Conservation (phyloP, 345 rosid genomes). For the Physaria fendleri region DNA sequence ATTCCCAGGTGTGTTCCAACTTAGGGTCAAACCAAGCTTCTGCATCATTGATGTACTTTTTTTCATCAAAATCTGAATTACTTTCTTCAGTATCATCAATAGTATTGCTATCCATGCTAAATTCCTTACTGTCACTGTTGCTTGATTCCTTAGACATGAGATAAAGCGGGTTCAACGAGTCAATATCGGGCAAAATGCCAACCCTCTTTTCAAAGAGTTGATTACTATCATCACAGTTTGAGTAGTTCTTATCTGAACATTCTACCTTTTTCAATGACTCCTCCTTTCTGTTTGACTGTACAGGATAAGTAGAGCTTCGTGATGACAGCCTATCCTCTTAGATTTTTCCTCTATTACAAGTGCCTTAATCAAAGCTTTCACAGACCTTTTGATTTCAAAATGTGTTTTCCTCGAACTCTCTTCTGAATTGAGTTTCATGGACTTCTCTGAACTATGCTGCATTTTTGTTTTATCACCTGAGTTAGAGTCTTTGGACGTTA, state of each 20-base stretch:
- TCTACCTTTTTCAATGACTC: constrained; percentile 24
- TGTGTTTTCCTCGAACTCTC: constrained; percentile 27
- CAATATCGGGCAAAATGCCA: constrained; percentile 19
- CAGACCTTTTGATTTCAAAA: constrained; percentile 42
- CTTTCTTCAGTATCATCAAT: constrained; percentile 28
- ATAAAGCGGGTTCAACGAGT: constrained; percentile 22
- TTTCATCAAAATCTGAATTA: constrained; percentile 26
- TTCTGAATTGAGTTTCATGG: constrained; percentile 33
- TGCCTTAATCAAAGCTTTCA: constrained; percentile 54
- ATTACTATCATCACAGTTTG: constrained; percentile 14
- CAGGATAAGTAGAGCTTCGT: constrained; percentile 48
- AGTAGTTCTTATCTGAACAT: constrained; percentile 19
- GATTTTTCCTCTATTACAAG: constrained; percentile 48
- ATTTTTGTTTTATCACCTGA: constrained; percentile 19
- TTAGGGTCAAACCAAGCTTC: constrained; percentile 30
- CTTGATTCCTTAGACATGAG: constrained; percentile 30
- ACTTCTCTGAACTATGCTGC: constrained; percentile 15
- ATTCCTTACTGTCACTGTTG: constrained; percentile 29
- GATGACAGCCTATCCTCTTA: constrained; percentile 49
- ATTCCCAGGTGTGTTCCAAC: constrained; percentile 17
- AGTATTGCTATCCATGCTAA: constrained; percentile 4
- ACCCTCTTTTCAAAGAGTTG: constrained; percentile 4
- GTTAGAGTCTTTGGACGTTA: constrained; percentile 17
- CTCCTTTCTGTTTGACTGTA: constrained; percentile 17
- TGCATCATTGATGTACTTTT: not conserved